Conservation (phyloP, 2,329 filamentous ascomycete genomes). For the Capronia coronata region DNA sequence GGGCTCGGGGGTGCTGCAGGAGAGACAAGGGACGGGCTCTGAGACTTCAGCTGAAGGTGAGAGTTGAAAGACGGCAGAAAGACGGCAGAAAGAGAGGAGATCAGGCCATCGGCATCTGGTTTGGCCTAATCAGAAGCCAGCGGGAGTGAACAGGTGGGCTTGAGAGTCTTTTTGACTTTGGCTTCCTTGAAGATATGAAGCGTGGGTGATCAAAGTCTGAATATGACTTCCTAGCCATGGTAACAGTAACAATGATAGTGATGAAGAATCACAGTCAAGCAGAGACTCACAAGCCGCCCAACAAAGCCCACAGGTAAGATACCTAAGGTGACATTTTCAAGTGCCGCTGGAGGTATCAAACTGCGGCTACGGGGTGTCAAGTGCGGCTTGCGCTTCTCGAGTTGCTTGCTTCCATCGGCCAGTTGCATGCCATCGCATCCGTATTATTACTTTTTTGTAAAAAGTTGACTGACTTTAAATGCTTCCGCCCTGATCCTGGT, state of each 20-base stretch:
- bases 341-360: too few species aligned
- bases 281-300: too few species aligned
- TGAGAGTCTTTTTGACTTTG: neutral
- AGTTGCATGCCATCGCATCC: neutral
- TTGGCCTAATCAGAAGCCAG: neutral
- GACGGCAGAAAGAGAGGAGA: neutral
- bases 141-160: neutral
- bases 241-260: neutral
- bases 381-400: too few species aligned
- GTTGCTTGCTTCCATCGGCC: too few species aligned
- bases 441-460: neutral
- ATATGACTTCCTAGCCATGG: too few species aligned
- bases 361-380: too few species aligned
- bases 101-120: neutral
- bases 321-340: too few species aligned
- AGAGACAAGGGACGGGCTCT: neutral
- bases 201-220: too few species aligned
- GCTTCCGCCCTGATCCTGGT: neutral
- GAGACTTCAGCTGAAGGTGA: neutral
- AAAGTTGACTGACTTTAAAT: neutral
- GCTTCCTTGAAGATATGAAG: too few species aligned
- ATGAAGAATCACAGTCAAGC: too few species aligned
- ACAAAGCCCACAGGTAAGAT: too few species aligned
- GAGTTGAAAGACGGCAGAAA: neutral
- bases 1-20: neutral